phyloP scores from a whole-genome alignment of 257 asterid species.

The Linderniella brevidens region DNA sequence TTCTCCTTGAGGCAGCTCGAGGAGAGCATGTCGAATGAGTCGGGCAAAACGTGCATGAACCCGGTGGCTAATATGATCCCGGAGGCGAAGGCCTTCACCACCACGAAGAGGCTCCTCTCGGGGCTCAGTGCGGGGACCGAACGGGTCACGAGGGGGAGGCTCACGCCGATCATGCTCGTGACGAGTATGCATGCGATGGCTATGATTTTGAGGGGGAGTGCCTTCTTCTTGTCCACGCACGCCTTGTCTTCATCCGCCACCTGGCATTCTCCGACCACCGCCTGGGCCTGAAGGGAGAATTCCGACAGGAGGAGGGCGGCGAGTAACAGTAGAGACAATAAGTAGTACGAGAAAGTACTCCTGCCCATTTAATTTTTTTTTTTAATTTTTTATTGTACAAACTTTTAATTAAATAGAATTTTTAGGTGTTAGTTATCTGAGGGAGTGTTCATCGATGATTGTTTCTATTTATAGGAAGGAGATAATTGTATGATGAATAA shows the following conservation, averaged over 20 bases:
- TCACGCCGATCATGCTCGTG: neutral
- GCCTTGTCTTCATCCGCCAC: neutral
- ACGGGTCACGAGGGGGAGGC: neutral
- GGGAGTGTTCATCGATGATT: too few relatives aligned
- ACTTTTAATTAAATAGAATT: too few relatives aligned
- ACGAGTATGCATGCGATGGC: neutral
- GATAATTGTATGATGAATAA: too few relatives aligned
- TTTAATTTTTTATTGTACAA: too few relatives aligned
- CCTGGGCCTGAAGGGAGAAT: neutral
- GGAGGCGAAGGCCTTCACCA: constrained; percentile 3
- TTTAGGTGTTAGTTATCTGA: too few relatives aligned
- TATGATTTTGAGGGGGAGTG: neutral
- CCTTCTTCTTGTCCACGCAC: neutral
- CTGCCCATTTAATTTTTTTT: too few relatives aligned
- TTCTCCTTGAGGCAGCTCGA: neutral
- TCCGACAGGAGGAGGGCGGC: neutral
- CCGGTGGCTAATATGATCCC: neutral
- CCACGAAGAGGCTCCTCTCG: neutral
- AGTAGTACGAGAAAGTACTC: too few relatives aligned
- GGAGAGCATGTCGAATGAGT: neutral
- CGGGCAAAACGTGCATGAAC: constrained; percentile 3
- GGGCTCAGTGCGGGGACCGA: constrained; percentile 2
- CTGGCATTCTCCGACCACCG: neutral
- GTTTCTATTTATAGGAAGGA: too few relatives aligned
- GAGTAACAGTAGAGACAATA: neutral